Evolutionary conservation across 1,284 basidiomycete species (phyloP).

Genomic region (Puccinia hordei): DNA sequence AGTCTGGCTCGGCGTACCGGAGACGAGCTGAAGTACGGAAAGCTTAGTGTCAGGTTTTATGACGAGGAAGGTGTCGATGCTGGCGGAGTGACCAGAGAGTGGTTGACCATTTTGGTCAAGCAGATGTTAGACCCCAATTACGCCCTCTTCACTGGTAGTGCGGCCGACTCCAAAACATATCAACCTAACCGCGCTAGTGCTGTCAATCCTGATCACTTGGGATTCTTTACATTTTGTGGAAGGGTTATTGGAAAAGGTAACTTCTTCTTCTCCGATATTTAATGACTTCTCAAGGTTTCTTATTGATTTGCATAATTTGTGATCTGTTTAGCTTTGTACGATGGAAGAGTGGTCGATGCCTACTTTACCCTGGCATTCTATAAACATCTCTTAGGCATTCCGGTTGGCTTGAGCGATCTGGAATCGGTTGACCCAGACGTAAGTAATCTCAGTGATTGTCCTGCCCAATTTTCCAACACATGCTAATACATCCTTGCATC

Average conservation of each 20-base stretch:
- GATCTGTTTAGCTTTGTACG: constrained; percentile 74
- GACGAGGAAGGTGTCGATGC: constrained; percentile 98
- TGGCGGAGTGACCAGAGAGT: constrained; percentile 95
- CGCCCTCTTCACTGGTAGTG: constrained; percentile 94
- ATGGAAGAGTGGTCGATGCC: constrained; percentile 91
- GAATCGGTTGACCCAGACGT: constrained; percentile 86
- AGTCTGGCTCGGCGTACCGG: constrained; percentile 84
- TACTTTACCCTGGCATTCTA: constrained; percentile 90
- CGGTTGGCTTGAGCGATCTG: constrained; percentile 87
- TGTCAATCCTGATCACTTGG: constrained; percentile 84
- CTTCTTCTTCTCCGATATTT: neutral
- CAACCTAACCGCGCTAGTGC: constrained; percentile 90
- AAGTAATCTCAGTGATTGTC: neutral
- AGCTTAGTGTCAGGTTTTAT: constrained; percentile 93
- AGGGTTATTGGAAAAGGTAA: constrained; percentile 75
- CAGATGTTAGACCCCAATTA: constrained; percentile 99
- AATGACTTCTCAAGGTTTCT: neutral
- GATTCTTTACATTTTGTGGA: constrained; percentile 98
- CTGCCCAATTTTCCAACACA: neutral
- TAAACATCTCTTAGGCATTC: constrained; percentile 85
- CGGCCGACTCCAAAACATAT: constrained; percentile 88
- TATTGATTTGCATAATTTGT: constrained; percentile 32
- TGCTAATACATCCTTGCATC: neutral
- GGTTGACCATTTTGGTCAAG: constrained; percentile 87
- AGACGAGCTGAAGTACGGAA: constrained; percentile 97